phyloP scores from a whole-genome alignment of 2,329 filamentous ascomycete species.

The Pseudocercospora crystallina region DNA sequence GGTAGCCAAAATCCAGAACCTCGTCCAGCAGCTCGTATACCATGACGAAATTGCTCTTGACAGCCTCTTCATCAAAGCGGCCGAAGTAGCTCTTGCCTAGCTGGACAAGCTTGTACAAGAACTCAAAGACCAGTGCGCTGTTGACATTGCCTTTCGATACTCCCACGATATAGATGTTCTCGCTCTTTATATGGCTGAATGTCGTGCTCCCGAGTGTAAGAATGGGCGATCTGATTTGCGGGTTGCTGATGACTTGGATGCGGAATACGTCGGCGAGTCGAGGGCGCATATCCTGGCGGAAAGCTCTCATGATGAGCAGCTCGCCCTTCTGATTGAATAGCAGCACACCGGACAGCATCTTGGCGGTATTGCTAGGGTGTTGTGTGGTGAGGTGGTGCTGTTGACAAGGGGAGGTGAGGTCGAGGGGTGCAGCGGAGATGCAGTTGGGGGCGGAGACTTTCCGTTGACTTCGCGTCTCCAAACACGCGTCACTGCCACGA shows the following conservation, averaged over 20 bases:
- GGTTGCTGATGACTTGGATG: slow-evolving; percentile 97
- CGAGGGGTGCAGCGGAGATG: slow-evolving; percentile 2
- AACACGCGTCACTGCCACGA: slow-evolving; percentile 3
- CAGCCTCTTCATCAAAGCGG: slow-evolving; percentile 98
- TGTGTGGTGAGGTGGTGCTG: slow-evolving; percentile 1
- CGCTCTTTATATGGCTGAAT: slow-evolving; percentile 98
- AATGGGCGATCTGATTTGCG: slow-evolving; percentile 95
- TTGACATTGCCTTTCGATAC: slow-evolving; percentile 99
- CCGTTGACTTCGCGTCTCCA: slow-evolving; percentile 10
- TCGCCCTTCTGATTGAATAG: slow-evolving; percentile 99
- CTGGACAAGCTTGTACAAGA: slow-evolving; percentile 86
- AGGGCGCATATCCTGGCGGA: slow-evolving; percentile 96
- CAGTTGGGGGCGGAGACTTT: background rate
- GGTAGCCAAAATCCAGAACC: slow-evolving; percentile 98
- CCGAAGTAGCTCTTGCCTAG: slow-evolving; percentile 95
- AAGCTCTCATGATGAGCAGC: slow-evolving; percentile 98
- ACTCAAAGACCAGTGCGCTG: slow-evolving; percentile 96
- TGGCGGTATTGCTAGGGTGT: slow-evolving; percentile 35
- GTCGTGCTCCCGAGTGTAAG: slow-evolving; percentile 96
- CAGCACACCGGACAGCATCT: slow-evolving; percentile 93
- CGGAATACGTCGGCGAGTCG: slow-evolving; percentile 98
- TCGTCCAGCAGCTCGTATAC: slow-evolving; percentile 98
- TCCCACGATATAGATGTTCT: slow-evolving; percentile 97
- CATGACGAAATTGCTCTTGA: slow-evolving; percentile 99
- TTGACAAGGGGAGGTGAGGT: background rate